Conservation (phyloP, 192 early-diverging fungal species). For the Coemansia sp. region DNA sequence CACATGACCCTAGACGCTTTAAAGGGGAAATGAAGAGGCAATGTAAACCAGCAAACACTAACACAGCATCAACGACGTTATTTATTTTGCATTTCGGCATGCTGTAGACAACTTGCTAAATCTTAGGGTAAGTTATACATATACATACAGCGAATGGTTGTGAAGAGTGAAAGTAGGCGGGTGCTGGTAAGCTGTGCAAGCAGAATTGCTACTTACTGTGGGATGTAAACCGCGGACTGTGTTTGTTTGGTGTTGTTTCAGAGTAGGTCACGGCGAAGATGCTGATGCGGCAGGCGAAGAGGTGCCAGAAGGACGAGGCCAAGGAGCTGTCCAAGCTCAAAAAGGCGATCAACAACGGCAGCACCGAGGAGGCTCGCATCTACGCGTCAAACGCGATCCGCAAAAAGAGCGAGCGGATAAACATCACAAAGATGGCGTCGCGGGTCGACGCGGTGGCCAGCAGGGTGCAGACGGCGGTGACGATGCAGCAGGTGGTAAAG, state of each 20-base stretch:
- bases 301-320: constrained; percentile 81
- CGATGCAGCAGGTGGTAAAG: constrained; percentile 83
- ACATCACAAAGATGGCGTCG: constrained; percentile 83
- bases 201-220: neutral
- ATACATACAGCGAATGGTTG: neutral
- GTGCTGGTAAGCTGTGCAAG: neutral
- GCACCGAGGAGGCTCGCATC: constrained; percentile 91
- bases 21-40: neutral
- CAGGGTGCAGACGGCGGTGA: constrained; percentile 91
- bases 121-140: constrained; percentile 9
- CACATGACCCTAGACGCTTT: too few species aligned
- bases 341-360: constrained; percentile 91
- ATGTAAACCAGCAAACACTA: neutral
- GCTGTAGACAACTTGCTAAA: constrained; percentile 15
- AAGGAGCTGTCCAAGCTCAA: constrained; percentile 85
- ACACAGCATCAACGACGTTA: neutral
- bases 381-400: constrained; percentile 95
- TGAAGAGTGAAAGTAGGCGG: neutral
- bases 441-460: constrained; percentile 91
- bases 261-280: constrained; percentile 88
- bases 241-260: neutral
- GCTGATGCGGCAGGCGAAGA: constrained; percentile 81
- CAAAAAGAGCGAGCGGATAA: constrained; percentile 93
- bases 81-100: neutral
- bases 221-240: neutral